A percentile compares a stretch with the other conserved stretches of the same genome.
These are phyloP conservation scores for Linderniella brevidens DNA, from an alignment of 257 asterid genomes.

Conservation along the genomic window DNA sequence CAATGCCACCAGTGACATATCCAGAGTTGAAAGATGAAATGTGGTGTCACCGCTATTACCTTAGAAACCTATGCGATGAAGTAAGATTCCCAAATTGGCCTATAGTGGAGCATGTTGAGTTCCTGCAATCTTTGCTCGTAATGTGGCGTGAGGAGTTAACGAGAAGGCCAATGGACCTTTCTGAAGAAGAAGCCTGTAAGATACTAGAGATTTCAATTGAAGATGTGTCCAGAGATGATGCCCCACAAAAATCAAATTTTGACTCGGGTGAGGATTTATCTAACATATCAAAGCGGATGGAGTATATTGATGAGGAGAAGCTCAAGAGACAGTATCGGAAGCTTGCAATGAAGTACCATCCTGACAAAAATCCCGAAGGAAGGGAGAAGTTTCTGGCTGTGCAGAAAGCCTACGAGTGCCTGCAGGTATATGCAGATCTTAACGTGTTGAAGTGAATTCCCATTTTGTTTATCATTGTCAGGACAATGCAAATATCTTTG, in stretches of 20 bases:
- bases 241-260: conserved; percentile 31
- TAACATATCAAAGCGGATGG: conserved; percentile 65
- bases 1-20: conserved; percentile 98
- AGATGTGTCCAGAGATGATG: conserved; percentile 81
- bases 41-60: conserved; percentile 99
- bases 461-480: neutral
- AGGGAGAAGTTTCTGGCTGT: conserved; percentile 93
- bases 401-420: conserved; percentile 95
- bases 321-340: conserved; percentile 93
- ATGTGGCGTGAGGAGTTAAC: conserved; percentile 99
- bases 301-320: conserved; percentile 92
- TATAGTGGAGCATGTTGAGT: conserved; percentile 95
- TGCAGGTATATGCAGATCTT: conserved; percentile 51
- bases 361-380: conserved; percentile 98
- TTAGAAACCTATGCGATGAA: conserved; percentile 88
- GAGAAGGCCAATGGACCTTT: conserved; percentile 97
- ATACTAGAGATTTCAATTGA: conserved; percentile 82
- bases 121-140: conserved; percentile 83
- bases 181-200: conserved; percentile 97
- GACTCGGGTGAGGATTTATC: conserved; percentile 32
- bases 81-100: conserved; percentile 98
- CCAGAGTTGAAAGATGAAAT: conserved; percentile 95
- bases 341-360: conserved; percentile 97
- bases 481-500: no score
- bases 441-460: conserved; percentile 10